Percentiles rank a stretch among this genome's conserved stretches.
Conservation (phyloP, 169 alveolate genomes). For the Plasmodium vinckei region DNA sequence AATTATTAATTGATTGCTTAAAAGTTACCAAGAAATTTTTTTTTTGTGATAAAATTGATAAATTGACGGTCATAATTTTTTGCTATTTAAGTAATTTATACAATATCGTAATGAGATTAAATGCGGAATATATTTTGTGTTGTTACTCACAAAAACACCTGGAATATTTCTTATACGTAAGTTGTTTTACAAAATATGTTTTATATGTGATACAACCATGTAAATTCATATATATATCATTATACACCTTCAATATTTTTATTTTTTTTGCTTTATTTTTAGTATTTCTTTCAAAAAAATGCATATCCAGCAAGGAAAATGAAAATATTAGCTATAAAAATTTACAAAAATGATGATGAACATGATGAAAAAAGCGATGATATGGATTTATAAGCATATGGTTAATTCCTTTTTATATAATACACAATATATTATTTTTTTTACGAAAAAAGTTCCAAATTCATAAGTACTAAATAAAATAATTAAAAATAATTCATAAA, state of each 20-base stretch:
- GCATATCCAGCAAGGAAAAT: constrained; percentile 19
- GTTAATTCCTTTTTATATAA: background rate
- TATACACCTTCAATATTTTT: background rate
- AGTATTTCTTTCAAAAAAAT: constrained; percentile 62
- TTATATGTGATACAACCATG: background rate
- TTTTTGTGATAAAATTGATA: constrained; percentile 55
- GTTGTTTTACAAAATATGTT: constrained; percentile 9
- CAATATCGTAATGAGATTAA: constrained; percentile 65
- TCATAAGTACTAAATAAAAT: background rate
- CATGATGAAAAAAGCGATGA: constrained; percentile 29
- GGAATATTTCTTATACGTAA: constrained; percentile 68
- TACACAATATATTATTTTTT: constrained; percentile 2
- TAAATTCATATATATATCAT: constrained; percentile 1
- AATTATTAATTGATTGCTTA: constrained; percentile 66
- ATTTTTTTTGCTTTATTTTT: constrained; percentile 4
- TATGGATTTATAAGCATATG: constrained; percentile 10
- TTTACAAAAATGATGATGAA: constrained; percentile 36
- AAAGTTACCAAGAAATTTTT: constrained; percentile 60
- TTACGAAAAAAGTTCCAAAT: background rate
- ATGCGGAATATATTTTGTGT: constrained; percentile 67
- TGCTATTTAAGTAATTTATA: constrained; percentile 66
- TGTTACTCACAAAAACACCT: constrained; percentile 65
- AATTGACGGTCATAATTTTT: constrained; percentile 59
- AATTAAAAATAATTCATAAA: background rate
- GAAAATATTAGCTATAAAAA: constrained; percentile 32